A percentile compares a stretch with the other conserved stretches of the same genome.
These are phyloP conservation scores for Apophysomyces trapeziformis DNA, from an alignment of 371 early-diverging fungal species.

Conservation along the genomic window DNA sequence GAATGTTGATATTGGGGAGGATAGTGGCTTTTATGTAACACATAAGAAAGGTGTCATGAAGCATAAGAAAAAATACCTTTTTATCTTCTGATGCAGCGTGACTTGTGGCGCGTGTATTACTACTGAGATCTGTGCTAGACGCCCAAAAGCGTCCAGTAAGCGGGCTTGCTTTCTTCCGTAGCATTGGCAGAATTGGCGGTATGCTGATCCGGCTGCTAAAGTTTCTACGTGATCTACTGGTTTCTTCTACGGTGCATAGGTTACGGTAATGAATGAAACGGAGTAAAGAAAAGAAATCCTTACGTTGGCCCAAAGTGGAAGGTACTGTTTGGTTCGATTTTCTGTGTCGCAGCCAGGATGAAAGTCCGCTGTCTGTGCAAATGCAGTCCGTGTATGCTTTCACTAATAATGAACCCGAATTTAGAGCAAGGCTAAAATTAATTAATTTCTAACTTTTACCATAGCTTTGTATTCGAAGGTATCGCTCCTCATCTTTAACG, in stretches of 20 bases:
- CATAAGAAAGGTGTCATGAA: background rate
- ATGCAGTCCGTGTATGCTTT: slow-evolving; percentile 3
- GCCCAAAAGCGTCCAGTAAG: background rate
- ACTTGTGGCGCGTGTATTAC: background rate
- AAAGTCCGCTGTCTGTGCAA: background rate
- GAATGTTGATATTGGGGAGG: background rate
- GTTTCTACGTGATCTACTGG: background rate
- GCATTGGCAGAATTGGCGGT: background rate
- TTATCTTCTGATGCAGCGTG: background rate
- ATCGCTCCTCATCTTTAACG: background rate
- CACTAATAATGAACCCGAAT: background rate
- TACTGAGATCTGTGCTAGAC: background rate
- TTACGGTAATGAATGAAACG: background rate
- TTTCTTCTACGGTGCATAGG: background rate
- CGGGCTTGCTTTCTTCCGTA: background rate
- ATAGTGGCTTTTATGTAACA: background rate
- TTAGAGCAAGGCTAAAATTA: background rate
- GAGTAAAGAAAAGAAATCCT: background rate
- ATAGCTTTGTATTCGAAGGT: slow-evolving; percentile 1
- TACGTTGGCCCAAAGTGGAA: background rate
- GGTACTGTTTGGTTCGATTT: background rate
- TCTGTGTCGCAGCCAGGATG: background rate
- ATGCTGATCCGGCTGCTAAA: background rate
- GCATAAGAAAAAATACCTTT: background rate
- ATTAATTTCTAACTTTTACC: background rate